Evolutionary conservation across 2,329 filamentous ascomycete genomes (phyloP).

Genomic region (Capronia epimyces): DNA sequence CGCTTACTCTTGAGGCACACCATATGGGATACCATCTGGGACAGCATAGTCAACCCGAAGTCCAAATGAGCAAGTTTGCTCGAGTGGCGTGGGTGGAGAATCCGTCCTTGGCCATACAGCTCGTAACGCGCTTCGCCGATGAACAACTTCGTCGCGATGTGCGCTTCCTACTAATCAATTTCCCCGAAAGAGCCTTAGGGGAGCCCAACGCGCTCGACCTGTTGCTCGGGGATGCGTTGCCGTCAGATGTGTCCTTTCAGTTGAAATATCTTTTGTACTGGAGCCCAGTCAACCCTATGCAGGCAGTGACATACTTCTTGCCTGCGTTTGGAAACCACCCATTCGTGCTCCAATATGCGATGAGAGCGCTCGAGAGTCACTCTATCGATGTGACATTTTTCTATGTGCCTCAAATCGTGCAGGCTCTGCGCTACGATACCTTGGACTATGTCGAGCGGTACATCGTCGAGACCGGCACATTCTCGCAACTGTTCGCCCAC

Average conservation of each 20-base stretch:
- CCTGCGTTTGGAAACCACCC: constrained; percentile 88
- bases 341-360: constrained; percentile 91
- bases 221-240: constrained; percentile 69
- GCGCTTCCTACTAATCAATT: constrained; percentile 71
- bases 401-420: constrained; percentile 96
- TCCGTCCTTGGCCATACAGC: constrained; percentile 79
- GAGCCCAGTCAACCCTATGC: constrained; percentile 86
- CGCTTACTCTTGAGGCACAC: constrained; percentile 53
- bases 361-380: constrained; percentile 89
- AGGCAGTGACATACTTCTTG: constrained; percentile 86
- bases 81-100: constrained; percentile 82
- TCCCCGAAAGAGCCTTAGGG: constrained; percentile 72
- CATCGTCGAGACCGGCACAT: constrained; percentile 92
- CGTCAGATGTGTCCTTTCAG: constrained; percentile 73
- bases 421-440: constrained; percentile 85
- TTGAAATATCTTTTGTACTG: constrained; percentile 92
- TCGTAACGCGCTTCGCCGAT: constrained; percentile 73
- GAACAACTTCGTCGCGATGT: constrained; percentile 68
- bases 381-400: constrained; percentile 98
- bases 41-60: constrained; percentile 6
- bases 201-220: constrained; percentile 80
- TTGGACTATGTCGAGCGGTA: constrained; percentile 94
- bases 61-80: constrained; percentile 58
- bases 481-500: constrained; percentile 97
- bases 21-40: neutral